phyloP scores from a whole-genome alignment of 2,329 filamentous ascomycete species.

The Hypomyces rosellus region DNA sequence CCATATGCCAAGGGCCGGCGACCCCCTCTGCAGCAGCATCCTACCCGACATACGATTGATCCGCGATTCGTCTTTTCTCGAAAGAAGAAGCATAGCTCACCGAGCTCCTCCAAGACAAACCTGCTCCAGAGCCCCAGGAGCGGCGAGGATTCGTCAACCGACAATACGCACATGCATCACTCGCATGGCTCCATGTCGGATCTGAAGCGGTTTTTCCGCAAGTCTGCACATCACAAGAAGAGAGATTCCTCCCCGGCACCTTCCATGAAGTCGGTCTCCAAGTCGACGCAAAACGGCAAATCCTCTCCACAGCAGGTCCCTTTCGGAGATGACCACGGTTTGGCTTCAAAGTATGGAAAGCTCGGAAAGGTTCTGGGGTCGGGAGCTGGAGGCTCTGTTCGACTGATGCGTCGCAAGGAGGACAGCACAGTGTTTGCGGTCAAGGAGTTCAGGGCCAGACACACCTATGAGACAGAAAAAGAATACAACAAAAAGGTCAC shows the following conservation, averaged over 20 bases:
- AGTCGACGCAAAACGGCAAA: conserved; percentile 19
- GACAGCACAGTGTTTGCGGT: conserved; percentile 94
- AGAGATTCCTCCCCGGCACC: conserved; percentile 58
- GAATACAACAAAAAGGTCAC: conserved; percentile 98
- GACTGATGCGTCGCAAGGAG: conserved; percentile 86
- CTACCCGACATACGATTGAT: conserved; percentile 60
- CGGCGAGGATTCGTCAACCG: conserved; percentile 7
- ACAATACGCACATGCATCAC: conserved; percentile 18
- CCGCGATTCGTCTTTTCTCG: conserved; percentile 77
- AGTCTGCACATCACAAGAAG: conserved; percentile 63
- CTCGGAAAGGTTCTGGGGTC: conserved; percentile 90
- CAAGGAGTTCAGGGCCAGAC: conserved; percentile 89
- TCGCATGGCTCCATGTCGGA: conserved; percentile 81
- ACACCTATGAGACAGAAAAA: conserved; percentile 87
- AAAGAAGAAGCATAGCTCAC: conserved; percentile 60
- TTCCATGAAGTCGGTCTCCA: conserved; percentile 42
- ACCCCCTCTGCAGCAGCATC: conserved; percentile 59
- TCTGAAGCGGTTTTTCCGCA: conserved; percentile 92
- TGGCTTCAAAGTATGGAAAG: conserved; percentile 90
- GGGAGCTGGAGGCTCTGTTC: conserved; percentile 88
- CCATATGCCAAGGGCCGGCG: conserved; percentile 81
- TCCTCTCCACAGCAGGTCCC: conserved; percentile 61
- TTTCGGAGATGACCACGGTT: conserved; percentile 88
- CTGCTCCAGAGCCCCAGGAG: conserved; percentile 29
- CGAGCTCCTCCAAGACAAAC: conserved; percentile 45